Percentiles rank a stretch among this genome's conserved stretches.
phyloP scores from a whole-genome alignment of 306 rosid genomes.

The Casuarina cunninghamiana region DNA sequence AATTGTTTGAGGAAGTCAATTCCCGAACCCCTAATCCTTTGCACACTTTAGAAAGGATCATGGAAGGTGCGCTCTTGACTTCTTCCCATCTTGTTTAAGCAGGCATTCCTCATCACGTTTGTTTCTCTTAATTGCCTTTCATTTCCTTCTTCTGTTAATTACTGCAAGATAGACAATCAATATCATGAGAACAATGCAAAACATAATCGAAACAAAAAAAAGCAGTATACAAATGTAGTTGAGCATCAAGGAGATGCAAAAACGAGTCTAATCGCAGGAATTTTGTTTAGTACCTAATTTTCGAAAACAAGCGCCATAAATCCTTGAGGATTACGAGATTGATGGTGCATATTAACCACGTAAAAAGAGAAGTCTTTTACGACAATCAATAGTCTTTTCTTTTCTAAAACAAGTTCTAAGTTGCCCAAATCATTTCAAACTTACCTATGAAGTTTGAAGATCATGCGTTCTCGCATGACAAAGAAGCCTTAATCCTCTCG shows the following conservation, averaged over 20 bases:
- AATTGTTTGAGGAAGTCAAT: slow-evolving; percentile 74
- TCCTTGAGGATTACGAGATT: neutral
- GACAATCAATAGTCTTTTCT: no score
- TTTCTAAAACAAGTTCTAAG: neutral
- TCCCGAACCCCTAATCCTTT: slow-evolving; percentile 93
- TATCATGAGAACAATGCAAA: neutral
- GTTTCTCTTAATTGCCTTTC: slow-evolving; percentile 17
- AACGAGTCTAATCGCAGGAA: no score
- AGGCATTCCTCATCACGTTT: slow-evolving; percentile 36
- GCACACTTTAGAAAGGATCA: slow-evolving; percentile 37
- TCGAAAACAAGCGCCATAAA: neutral
- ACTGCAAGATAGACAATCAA: slow-evolving; percentile 26
- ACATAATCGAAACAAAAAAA: neutral
- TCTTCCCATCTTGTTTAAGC: slow-evolving; percentile 45
- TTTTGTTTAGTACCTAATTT: no score
- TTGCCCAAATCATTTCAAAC: neutral
- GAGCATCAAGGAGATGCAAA: neutral
- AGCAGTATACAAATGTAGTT: neutral
- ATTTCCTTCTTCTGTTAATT: slow-evolving; percentile 33
- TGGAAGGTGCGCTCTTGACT: slow-evolving; percentile 99
- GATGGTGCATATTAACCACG: no score
- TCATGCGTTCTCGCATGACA: slow-evolving; percentile 59
- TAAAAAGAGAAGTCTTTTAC: no score
- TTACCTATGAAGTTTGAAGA: slow-evolving; percentile 16
- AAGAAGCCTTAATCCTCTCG: slow-evolving; percentile 83